Percentiles rank a stretch among this genome's conserved stretches.
Evolutionary conservation across 352 stramenopile genomes (phyloP).

Genomic region (Phytophthora tentaculata): DNA sequence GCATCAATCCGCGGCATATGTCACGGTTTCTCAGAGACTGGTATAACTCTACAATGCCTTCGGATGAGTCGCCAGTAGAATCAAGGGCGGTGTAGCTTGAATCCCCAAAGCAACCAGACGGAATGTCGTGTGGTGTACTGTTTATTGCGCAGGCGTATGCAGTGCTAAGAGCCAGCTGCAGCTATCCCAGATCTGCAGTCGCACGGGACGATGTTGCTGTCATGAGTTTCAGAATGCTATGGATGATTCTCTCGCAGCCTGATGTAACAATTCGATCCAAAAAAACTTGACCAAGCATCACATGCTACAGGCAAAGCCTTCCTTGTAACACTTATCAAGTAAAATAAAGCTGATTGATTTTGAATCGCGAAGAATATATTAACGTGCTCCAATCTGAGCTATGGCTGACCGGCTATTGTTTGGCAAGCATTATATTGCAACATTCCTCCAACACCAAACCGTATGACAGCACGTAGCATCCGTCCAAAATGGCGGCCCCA

Average conservation of each 20-base stretch:
- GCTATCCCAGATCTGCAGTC: background rate
- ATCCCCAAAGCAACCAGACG: conserved; percentile 3
- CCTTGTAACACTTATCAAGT: background rate
- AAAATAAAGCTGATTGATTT: background rate
- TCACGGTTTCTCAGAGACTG: conserved; percentile 5
- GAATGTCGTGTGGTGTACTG: conserved; percentile 11
- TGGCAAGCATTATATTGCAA: background rate
- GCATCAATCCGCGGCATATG: too few species aligned
- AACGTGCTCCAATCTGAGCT: background rate
- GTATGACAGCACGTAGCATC: background rate
- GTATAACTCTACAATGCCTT: background rate
- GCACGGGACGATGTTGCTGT: conserved; percentile 3
- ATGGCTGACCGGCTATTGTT: background rate
- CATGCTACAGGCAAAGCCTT: background rate
- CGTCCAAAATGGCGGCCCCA: background rate
- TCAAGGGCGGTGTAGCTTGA: conserved; percentile 1
- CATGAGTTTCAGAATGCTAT: background rate
- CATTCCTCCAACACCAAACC: background rate
- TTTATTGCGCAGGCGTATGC: conserved; percentile 6
- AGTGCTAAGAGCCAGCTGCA: background rate
- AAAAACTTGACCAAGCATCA: background rate
- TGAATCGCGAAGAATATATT: background rate
- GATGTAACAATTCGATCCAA: conserved; percentile 10
- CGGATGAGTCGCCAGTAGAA: background rate
- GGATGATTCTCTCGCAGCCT: conserved; percentile 8